Evolutionary conservation across 2,329 filamentous ascomycete genomes (phyloP).

Genomic region (Lasiodiplodia citricola): DNA sequence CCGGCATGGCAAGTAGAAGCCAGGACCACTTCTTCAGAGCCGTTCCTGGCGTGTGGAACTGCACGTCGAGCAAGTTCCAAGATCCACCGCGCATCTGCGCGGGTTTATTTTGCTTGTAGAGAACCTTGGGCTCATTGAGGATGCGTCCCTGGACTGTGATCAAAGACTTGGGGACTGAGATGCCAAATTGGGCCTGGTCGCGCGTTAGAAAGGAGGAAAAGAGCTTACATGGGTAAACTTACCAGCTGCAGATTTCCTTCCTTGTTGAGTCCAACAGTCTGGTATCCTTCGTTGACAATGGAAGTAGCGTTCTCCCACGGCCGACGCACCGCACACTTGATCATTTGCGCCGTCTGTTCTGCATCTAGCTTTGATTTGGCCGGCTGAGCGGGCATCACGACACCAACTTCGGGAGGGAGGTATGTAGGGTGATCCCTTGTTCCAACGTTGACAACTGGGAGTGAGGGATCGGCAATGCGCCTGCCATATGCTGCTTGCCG

Average conservation of each 20-base stretch:
- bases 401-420: slow-evolving; percentile 41
- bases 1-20: slow-evolving; percentile 11
- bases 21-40: slow-evolving; percentile 17
- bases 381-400: slow-evolving; percentile 38
- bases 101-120: slow-evolving; percentile 55
- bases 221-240: background rate
- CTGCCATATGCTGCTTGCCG: slow-evolving; percentile 31
- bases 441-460: slow-evolving; percentile 39
- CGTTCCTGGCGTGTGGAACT: slow-evolving; percentile 6
- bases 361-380: slow-evolving; percentile 34
- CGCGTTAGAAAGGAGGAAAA: background rate
- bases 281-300: slow-evolving; percentile 18
- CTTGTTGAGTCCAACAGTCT: slow-evolving; percentile 5
- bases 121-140: slow-evolving; percentile 64
- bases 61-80: slow-evolving; percentile 68
- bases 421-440: slow-evolving; percentile 32
- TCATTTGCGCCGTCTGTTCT: slow-evolving; percentile 39
- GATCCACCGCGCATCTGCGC: slow-evolving; percentile 57
- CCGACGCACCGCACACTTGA: slow-evolving; percentile 38
- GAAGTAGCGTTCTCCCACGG: slow-evolving; percentile 35
- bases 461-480: slow-evolving; percentile 30
- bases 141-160: slow-evolving; percentile 76
- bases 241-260: slow-evolving; percentile 18
- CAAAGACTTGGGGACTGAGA: slow-evolving; percentile 65
- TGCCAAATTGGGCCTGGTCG: slow-evolving; percentile 58